Evolutionary conservation across 23 red algal genomes (phyloP).

Genomic region (Gracilariopsis chorda): DNA sequence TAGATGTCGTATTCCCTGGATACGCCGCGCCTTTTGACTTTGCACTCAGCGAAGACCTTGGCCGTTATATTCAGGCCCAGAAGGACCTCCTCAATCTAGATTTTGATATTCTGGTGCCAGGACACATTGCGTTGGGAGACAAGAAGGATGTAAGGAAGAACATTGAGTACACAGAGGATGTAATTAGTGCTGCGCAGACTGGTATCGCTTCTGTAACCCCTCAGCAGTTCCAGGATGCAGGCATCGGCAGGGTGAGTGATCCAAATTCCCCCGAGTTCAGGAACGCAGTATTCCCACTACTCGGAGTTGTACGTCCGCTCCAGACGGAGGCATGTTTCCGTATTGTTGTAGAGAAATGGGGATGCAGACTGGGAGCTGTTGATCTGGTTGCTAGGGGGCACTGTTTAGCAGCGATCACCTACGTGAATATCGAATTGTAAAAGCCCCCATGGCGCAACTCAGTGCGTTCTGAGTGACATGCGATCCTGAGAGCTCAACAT

Average conservation of each 20-base stretch:
- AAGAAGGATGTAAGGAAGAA: not conserved
- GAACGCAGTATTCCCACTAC: constrained; percentile 12
- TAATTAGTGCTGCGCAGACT: not conserved
- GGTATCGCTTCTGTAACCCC: not conserved
- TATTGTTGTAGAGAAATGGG: constrained; percentile 41
- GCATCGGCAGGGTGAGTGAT: not conserved
- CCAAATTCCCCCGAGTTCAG: constrained; percentile 10
- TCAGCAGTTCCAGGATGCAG: not conserved
- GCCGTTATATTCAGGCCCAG: not conserved
- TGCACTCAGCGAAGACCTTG: constrained; percentile 15
- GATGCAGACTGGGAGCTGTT: constrained; percentile 37
- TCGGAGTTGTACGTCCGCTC: not conserved
- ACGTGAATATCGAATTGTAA: constrained; percentile 23
- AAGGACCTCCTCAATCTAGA: not conserved
- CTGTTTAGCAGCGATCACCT: constrained; percentile 32
- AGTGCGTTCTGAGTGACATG: too few species aligned
- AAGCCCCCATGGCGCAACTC: too few species aligned
- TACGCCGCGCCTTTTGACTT: constrained; percentile 3
- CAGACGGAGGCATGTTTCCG: constrained; percentile 9
- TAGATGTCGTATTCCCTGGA: constrained; percentile 40
- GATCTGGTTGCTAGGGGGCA: constrained; percentile 12
- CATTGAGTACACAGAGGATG: not conserved
- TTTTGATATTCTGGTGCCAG: constrained; percentile 2
- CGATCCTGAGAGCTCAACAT: too few species aligned
- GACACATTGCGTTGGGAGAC: constrained; percentile 2